These are phyloP conservation scores for Macrolepiota fuliginosa DNA, from an alignment of 768 basidiomycete genomes.

Conservation along the genomic window DNA sequence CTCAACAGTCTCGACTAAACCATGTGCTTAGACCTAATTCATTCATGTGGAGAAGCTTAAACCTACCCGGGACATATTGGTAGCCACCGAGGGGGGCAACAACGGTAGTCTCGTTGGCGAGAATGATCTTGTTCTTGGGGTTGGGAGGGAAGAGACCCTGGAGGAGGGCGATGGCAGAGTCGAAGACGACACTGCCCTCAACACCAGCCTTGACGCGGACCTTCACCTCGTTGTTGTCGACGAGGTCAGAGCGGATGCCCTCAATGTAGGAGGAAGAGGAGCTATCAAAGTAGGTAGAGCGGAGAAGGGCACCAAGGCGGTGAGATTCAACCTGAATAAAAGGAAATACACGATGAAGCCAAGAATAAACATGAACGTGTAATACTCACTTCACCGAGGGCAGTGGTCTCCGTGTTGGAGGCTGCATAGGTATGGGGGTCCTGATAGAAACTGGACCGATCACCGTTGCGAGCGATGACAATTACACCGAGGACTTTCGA, in stretches of 20 bases:
- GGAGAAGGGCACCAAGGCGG: constrained; percentile 59
- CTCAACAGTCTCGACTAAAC: constrained; percentile 78
- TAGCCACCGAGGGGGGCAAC: constrained; percentile 77
- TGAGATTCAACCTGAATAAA: constrained; percentile 58
- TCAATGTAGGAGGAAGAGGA: constrained; percentile 69
- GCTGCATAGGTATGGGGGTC: constrained; percentile 67
- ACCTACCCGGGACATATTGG: constrained; percentile 78
- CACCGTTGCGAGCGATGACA: constrained; percentile 77
- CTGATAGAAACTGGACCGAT: constrained; percentile 67
- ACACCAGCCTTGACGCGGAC: constrained; percentile 81
- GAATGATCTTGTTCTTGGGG: constrained; percentile 62
- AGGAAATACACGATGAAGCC: constrained; percentile 10
- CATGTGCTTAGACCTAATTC: neutral
- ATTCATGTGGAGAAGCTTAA: constrained; percentile 7
- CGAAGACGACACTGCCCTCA: constrained; percentile 84
- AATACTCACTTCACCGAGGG: constrained; percentile 64
- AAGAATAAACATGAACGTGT: neutral
- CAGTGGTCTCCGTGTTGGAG: constrained; percentile 65
- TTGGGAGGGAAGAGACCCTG: constrained; percentile 89
- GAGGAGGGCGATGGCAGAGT: constrained; percentile 79
- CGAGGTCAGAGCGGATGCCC: constrained; percentile 64
- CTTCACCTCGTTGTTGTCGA: constrained; percentile 70
- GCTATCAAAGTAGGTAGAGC: constrained; percentile 62
- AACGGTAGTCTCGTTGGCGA: constrained; percentile 76
- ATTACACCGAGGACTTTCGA: constrained; percentile 76